Base-by-base conservation (phyloP, 2,329 filamentous ascomycete genomes). In the Chrysosporium keratinophilum region DNA sequence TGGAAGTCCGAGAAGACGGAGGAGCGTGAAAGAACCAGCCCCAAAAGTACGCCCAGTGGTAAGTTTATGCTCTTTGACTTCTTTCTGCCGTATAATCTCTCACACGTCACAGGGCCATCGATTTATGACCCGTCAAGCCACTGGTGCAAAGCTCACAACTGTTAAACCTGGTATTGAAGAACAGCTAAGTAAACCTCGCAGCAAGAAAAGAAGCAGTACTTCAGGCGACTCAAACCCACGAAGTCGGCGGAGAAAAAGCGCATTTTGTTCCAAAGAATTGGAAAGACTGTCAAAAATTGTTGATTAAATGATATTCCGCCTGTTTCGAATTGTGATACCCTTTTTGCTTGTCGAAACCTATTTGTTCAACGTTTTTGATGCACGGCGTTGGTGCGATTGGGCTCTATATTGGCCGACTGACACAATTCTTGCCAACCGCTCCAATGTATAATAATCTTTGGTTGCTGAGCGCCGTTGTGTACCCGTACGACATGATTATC, bases 91-190 rank as follows among this genome's bases (percentile, higher is more conserved):
- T 17, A 14, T 37, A 34, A 23, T 31, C 20, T 23, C 37, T 50
- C 56, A 39, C 47, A 23, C 42, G 35, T n/a, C 28, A 12, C 19
- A 57, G 46, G n/a, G 14, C 33, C 37, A 44, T 42, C 37, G 50
- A 58, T 17, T 40, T 37, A 20, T 51, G 40, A 43, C 34, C 23
- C 12, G 34, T 56, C 57, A 58, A 56, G 58, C 57, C 52, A 72
- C 68, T 34, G 62, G 75, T 5, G 54, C 66, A 5, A 68, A 75
- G 56, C 75, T 74, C 56, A 66, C 75, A 9, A 71, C 70, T 11
- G 66, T 64, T 1, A 69, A 67, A 3, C 69, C 74, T 58, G 37
- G 67, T 65, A 28, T 7, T 28, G 67, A 67, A 54, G 62, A 63
- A 57, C 58, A 62, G 17, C 62, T 63, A 47, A 65, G 65, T 55